These are phyloP conservation scores for Mycena kentingensis DNA, from an alignment of 768 basidiomycete genomes.

Conservation along the genomic window DNA sequence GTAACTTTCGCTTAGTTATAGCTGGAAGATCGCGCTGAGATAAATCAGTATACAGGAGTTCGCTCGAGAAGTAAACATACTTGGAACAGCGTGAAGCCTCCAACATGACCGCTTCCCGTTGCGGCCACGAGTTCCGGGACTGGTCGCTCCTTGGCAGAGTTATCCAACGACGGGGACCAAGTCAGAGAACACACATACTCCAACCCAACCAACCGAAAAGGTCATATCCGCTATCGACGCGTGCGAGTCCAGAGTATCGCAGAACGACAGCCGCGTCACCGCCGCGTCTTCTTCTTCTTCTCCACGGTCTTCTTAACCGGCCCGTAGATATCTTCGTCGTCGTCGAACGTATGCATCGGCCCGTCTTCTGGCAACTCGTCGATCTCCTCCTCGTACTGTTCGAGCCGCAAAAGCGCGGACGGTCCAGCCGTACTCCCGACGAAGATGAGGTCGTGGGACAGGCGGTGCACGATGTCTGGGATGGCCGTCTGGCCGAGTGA, in stretches of 20 bases:
- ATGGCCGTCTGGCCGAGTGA: conserved; percentile 69
- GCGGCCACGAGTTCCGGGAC: conserved; percentile 84
- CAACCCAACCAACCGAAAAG: conserved; percentile 71
- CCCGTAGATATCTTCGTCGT: conserved; percentile 69
- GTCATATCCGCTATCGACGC: conserved; percentile 78
- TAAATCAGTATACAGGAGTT: neutral
- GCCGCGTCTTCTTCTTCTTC: conserved; percentile 50
- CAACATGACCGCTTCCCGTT: conserved; percentile 74
- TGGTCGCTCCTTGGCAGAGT: conserved; percentile 55
- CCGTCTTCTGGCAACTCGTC: conserved; percentile 53
- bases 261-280: conserved; percentile 69
- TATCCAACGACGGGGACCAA: neutral
- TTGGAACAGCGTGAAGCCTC: conserved; percentile 86
- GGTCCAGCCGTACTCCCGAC: conserved; percentile 85
- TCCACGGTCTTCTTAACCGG: conserved; percentile 43
- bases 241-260: conserved; percentile 72
- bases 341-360: conserved; percentile 80
- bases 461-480: conserved; percentile 53
- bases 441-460: conserved; percentile 63
- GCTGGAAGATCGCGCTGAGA: conserved; percentile 73
- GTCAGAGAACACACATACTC: conserved; percentile 46
- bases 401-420: conserved; percentile 70
- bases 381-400: conserved; percentile 64
- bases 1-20: conserved; percentile 74
- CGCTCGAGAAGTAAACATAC: conserved; percentile 38